Conservation (phyloP, 345 rosid genomes). For the Ceriops decandra region DNA sequence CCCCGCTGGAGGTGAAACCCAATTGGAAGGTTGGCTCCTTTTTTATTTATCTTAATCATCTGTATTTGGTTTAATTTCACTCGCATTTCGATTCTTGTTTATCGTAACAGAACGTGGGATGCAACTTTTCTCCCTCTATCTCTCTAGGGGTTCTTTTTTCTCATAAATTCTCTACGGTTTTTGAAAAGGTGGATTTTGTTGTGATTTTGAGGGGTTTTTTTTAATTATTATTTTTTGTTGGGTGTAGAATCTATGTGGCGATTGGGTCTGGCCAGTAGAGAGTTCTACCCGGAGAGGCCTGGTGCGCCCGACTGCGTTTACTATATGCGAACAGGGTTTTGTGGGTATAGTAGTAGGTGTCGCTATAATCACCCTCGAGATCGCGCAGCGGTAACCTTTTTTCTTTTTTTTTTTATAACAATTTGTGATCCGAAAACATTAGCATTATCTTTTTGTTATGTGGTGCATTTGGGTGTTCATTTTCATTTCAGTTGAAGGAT, state of each 20-base stretch:
- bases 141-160: too few species aligned
- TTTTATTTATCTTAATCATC: background rate
- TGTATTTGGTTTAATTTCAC: slow-evolving; percentile 8
- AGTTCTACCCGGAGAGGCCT: slow-evolving; percentile 27
- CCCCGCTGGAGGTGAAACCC: slow-evolving; percentile 12
- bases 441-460: background rate
- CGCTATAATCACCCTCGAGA: slow-evolving; percentile 31
- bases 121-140: slow-evolving; percentile 6
- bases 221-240: background rate
- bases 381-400: slow-evolving; percentile 19
- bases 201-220: slow-evolving; percentile 32
- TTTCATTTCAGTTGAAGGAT: slow-evolving; percentile 1
- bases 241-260: slow-evolving; percentile 23
- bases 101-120: background rate
- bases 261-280: slow-evolving; percentile 15
- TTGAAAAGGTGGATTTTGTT: slow-evolving; percentile 9
- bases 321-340: slow-evolving; percentile 30
- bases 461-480: background rate
- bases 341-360: slow-evolving; percentile 28
- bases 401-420: too few species aligned
- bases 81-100: background rate
- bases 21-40: slow-evolving; percentile 19
- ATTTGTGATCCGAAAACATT: slow-evolving; percentile 4
- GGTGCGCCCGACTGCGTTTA: slow-evolving; percentile 24
- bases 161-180: slow-evolving; percentile 12